These are phyloP conservation scores for Botrytis cinerea DNA, from an alignment of 2,329 filamentous ascomycete genomes.

Conservation along the genomic window DNA sequence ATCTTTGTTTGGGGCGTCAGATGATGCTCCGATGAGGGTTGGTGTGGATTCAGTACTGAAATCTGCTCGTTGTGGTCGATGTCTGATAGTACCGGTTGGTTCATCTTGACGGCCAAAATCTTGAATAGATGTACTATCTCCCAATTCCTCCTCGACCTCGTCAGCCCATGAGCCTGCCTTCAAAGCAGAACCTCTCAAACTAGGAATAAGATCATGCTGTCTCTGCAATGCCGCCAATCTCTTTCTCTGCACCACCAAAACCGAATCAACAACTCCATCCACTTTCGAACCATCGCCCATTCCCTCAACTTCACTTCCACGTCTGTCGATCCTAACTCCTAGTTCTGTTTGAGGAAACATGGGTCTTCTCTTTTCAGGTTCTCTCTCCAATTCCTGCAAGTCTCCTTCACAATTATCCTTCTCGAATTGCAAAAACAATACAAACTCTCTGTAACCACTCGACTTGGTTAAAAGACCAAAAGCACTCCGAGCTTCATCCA, in stretches of 20 bases:
- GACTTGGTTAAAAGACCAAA: slow-evolving; percentile 28
- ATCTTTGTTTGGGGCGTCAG: neutral
- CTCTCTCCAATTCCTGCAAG: slow-evolving; percentile 31
- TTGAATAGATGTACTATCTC: neutral
- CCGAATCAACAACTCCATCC: neutral
- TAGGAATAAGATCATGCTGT: neutral
- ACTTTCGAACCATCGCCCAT: neutral
- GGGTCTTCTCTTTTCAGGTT: slow-evolving; percentile 6
- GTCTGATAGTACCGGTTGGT: neutral
- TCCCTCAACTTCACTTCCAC: slow-evolving; percentile 23
- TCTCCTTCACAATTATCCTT: slow-evolving; percentile 35
- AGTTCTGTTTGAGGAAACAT: neutral
- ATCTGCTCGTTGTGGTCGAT: too few species aligned
- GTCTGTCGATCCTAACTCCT: neutral
- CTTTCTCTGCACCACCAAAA: neutral
- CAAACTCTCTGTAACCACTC: slow-evolving; percentile 25
- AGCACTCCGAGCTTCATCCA: slow-evolving; percentile 29
- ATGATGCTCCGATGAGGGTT: neutral
- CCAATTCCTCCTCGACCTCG: neutral
- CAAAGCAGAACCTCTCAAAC: neutral
- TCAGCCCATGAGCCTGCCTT: neutral
- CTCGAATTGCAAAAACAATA: slow-evolving; percentile 28
- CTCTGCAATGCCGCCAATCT: neutral
- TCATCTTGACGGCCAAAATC: neutral
- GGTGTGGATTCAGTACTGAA: neutral